Evolutionary conservation across 371 early-diverging fungal species (phyloP).

Genomic region (Smittium culicis): DNA sequence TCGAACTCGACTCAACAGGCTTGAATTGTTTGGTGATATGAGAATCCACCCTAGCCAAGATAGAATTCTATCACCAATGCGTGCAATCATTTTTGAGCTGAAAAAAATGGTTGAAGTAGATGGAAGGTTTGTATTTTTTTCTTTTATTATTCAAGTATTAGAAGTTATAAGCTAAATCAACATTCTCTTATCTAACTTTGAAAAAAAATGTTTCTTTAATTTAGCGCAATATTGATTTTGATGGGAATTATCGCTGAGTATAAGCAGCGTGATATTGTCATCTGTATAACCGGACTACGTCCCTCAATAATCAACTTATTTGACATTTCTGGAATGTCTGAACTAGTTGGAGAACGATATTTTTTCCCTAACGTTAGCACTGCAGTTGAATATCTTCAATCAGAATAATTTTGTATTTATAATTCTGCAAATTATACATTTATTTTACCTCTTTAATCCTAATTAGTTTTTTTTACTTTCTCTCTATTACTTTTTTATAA

Average conservation of each 20-base stretch:
- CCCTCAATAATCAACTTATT: not conserved
- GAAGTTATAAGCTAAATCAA: too few relatives aligned
- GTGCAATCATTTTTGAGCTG: constrained; percentile 74
- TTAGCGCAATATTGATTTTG: constrained; percentile 36
- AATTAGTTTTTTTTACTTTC: too few relatives aligned
- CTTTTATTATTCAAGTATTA: too few relatives aligned
- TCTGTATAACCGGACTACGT: constrained; percentile 7
- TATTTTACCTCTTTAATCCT: too few relatives aligned
- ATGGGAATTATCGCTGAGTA: constrained; percentile 70
- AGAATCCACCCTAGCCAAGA: constrained; percentile 75
- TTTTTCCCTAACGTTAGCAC: constrained; percentile 43
- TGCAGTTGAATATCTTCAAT: constrained; percentile 39
- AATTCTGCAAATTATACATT: too few relatives aligned
- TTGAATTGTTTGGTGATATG: constrained; percentile 83
- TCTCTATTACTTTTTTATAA: too few relatives aligned
- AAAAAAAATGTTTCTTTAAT: not conserved
- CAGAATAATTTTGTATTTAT: too few relatives aligned
- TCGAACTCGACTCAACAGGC: constrained; percentile 74
- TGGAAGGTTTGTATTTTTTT: constrained; percentile 48
- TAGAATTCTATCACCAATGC: constrained; percentile 46
- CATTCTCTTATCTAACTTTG: constrained; percentile 12
- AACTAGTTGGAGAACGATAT: constrained; percentile 43
- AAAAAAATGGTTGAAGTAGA: constrained; percentile 73
- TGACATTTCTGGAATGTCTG: constrained; percentile 15
- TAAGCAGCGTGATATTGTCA: constrained; percentile 26